Base-by-base conservation (phyloP, 2,329 filamentous ascomycete species). In the Colletotrichum lupini region DNA sequence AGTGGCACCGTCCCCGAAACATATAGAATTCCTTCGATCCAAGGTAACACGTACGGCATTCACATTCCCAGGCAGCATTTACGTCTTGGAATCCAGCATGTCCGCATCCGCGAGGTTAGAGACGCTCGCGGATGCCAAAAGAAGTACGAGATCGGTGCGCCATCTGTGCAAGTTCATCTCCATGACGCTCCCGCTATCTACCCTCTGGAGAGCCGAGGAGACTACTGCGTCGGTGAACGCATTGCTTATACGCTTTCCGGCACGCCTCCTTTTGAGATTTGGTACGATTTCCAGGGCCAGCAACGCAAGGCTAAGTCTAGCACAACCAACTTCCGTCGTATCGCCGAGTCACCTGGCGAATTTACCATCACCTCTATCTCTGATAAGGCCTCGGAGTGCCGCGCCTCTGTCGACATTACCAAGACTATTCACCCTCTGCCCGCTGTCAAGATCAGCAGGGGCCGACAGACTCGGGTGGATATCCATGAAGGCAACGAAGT, bases 401-500 rank as follows among this genome's bases (percentile, higher is more conserved):
- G 93, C 69, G 94, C 95, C 0, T 88, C 90, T 8, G 93, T 95
- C 68, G 89, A 94, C 74, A 90, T 98, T 62, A 90, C 89, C 65
- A 97, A 97, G 82, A 88, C 89, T 7, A 97, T 99, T 77, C 97
- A 98, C 80, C 93, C 95, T 64, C 93, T 98, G 85, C 97, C 97
- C 3, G 95, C 93, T 72, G 97, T 98, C 59, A 92, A 92, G 77
- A 94, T 99, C 76, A 96, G 93, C 79, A 94, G 94, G 78, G 97
- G 97, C 35, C 90, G 90, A 74, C 92, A 94, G 72, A 90, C 92
- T 7, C 91, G 93, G 76, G 92, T 97, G 46, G 97, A 98, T 80
- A 99, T 99, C 75, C 97, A 98, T 81, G 96, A 99, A 85, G 97
- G 97, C 77, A 95, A 95, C 74, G 94, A 97, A 81, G 95, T 97